phyloP scores from a whole-genome alignment of 1,284 basidiomycete genomes.

The Marasmius fiardii region DNA sequence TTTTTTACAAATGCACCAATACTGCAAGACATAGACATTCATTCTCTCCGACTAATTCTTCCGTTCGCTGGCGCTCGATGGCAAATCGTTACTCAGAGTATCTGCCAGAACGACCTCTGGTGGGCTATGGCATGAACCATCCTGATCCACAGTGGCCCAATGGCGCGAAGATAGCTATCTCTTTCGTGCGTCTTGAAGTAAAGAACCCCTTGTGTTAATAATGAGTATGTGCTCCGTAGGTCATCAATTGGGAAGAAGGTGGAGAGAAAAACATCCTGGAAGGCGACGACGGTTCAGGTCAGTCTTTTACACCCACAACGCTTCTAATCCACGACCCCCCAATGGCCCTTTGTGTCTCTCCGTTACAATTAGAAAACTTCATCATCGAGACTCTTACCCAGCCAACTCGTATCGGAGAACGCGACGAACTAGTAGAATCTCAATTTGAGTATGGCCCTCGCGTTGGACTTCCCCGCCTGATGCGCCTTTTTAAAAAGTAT shows the following conservation, averaged over 20 bases:
- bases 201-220: background rate
- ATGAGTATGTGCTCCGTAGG: background rate
- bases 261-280: slow-evolving; percentile 6
- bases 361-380: slow-evolving; percentile 1
- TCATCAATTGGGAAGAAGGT: slow-evolving; percentile 8
- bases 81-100: slow-evolving; percentile 3
- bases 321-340: background rate
- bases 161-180: slow-evolving; percentile 6
- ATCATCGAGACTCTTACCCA: slow-evolving; percentile 3
- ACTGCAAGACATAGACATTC: no score
- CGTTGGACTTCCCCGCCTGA: background rate
- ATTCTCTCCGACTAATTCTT: background rate
- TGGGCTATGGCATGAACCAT: slow-evolving; percentile 6
- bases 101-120: slow-evolving; percentile 1
- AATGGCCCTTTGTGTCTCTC: no score
- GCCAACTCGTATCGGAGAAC: slow-evolving; percentile 5
- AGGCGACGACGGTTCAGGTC: slow-evolving; percentile 7
- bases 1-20: no score
- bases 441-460: slow-evolving; percentile 2
- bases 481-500: slow-evolving; percentile 8
- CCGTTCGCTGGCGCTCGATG: background rate
- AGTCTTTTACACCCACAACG: no score
- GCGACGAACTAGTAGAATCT: slow-evolving; percentile 1
- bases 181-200: background rate
- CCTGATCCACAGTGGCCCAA: slow-evolving; percentile 7